Evolutionary conservation across 2,329 filamentous ascomycete genomes (phyloP).

Genomic region (Penicillium sp.): DNA sequence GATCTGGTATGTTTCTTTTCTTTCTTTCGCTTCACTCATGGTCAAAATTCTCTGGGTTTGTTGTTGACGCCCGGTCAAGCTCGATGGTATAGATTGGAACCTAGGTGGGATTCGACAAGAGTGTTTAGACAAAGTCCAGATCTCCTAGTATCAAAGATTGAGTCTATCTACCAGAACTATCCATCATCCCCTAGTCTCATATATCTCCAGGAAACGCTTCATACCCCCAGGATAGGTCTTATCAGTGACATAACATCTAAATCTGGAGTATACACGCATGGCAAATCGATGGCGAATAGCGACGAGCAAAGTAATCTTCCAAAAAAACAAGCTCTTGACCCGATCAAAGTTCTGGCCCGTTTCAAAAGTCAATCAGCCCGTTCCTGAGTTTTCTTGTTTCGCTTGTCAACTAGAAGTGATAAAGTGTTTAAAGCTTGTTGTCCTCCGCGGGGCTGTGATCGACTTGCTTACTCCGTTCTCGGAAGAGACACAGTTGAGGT

Average conservation of each 20-base stretch:
- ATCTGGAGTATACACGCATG: not conserved
- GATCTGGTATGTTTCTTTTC: not conserved
- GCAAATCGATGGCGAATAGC: not conserved
- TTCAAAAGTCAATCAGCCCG: not conserved
- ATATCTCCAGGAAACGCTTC: not conserved
- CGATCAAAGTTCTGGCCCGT: not conserved
- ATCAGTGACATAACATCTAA: not conserved
- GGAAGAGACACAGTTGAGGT: not conserved
- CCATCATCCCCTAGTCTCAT: not conserved
- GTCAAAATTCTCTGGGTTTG: not conserved
- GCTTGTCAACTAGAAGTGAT: not conserved
- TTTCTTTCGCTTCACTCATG: slow-evolving; percentile 4
- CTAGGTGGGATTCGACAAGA: not conserved
- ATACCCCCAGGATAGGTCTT: not conserved
- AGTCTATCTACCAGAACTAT: not conserved
- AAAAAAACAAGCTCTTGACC: not conserved
- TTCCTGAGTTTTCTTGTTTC: not conserved
- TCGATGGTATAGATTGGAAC: not conserved
- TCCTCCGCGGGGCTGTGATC: not conserved
- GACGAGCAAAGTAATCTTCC: not conserved
- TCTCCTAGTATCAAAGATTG: not conserved
- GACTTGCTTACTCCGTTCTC: not conserved
- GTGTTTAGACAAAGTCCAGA: not conserved
- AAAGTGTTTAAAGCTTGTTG: not conserved
- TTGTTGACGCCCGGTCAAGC: too few species aligned